A percentile compares a stretch with the other conserved stretches of the same genome.
phyloP scores from a whole-genome alignment of 2,329 filamentous ascomycete genomes.

The Ophiostoma pallidulum region DNA sequence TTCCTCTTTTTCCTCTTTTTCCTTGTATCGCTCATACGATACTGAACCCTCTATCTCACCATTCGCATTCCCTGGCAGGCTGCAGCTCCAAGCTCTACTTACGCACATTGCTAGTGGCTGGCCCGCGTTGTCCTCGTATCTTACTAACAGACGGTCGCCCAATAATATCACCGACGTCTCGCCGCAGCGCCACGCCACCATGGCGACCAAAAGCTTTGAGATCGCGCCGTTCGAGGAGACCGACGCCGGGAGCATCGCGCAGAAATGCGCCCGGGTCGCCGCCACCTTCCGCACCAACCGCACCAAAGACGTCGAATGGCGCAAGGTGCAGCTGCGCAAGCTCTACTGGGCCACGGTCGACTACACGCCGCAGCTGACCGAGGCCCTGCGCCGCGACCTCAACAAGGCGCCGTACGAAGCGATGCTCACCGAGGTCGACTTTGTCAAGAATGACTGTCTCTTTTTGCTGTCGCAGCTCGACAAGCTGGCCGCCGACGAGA shows the following conservation, averaged over 20 bases:
- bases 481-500: conserved; percentile 76
- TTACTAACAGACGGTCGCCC: too few relatives aligned
- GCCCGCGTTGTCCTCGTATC: too few relatives aligned
- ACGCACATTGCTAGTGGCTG: too few relatives aligned
- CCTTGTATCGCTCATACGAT: too few relatives aligned
- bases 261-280: conserved; percentile 50
- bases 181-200: conserved; percentile 19
- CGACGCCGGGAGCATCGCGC: conserved; percentile 55
- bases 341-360: conserved; percentile 90
- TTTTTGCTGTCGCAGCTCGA: conserved; percentile 69
- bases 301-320: conserved; percentile 74
- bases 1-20: too few relatives aligned
- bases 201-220: conserved; percentile 24
- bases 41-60: too few relatives aligned
- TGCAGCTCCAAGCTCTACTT: too few relatives aligned
- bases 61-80: too few relatives aligned
- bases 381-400: conserved; percentile 69
- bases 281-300: conserved; percentile 67
- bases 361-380: conserved; percentile 60
- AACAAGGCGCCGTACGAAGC: conserved; percentile 70
- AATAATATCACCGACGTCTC: background rate
- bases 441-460: conserved; percentile 72
- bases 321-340: conserved; percentile 78
- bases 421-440: conserved; percentile 63
- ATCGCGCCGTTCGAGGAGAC: conserved; percentile 50